A percentile compares a stretch with the other conserved stretches of the same genome.
phyloP scores from a whole-genome alignment of 805 yeast genomes.

The Starmera quercuum region DNA sequence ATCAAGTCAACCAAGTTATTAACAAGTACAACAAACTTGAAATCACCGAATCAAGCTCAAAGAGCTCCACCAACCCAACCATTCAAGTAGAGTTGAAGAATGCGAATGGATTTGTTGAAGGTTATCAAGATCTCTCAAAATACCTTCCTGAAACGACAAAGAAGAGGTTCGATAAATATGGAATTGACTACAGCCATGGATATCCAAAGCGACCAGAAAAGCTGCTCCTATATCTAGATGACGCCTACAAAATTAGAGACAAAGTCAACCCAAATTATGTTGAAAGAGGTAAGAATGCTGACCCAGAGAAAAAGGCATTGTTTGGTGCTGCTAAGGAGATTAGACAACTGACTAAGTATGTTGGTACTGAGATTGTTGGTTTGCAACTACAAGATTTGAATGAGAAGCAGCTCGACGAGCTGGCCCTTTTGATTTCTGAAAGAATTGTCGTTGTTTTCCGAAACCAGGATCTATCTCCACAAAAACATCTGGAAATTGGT shows the following conservation, averaged over 20 bases:
- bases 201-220: constrained; percentile 31
- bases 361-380: constrained; percentile 45
- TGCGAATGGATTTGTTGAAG: not conserved
- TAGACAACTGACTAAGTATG: constrained; percentile 33
- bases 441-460: constrained; percentile 42
- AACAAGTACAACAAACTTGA: too few species aligned
- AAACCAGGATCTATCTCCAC: constrained; percentile 34
- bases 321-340: constrained; percentile 35
- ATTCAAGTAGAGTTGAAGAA: not conserved
- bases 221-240: constrained; percentile 32
- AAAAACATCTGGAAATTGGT: constrained; percentile 34
- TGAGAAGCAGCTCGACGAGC: constrained; percentile 38
- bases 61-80: too few species aligned
- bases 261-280: constrained; percentile 25
- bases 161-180: constrained; percentile 25
- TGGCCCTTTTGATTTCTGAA: constrained; percentile 39
- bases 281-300: constrained; percentile 31
- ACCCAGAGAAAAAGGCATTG: constrained; percentile 33
- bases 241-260: constrained; percentile 28
- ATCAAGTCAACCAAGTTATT: too few species aligned
- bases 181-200: constrained; percentile 30
- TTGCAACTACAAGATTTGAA: constrained; percentile 34
- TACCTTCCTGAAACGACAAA: constrained; percentile 19
- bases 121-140: not conserved
- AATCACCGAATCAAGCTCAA: too few species aligned